These are phyloP conservation scores for Aspergillus ellipticus DNA, from an alignment of 495 filamentous ascomycete genomes.

Conservation along the genomic window DNA sequence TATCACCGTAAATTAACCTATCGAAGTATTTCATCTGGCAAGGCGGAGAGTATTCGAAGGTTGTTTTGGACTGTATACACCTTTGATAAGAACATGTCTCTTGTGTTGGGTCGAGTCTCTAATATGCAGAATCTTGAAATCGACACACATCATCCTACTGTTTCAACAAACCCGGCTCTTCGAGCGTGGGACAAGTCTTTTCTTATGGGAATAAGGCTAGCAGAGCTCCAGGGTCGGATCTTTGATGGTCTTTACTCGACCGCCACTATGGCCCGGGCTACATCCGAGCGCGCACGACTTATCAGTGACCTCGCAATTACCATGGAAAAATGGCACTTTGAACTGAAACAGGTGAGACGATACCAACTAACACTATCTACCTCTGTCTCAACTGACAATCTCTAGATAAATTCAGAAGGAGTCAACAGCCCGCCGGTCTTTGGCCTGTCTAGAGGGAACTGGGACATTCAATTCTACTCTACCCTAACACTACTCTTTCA, in stretches of 20 bases:
- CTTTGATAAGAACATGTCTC: constrained; percentile 20
- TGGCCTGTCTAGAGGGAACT: constrained; percentile 1
- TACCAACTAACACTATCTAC: not conserved
- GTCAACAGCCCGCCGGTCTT: constrained; percentile 4
- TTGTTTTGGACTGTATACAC: constrained; percentile 21
- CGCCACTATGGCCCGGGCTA: not conserved
- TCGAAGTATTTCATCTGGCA: not conserved
- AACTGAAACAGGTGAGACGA: constrained; percentile 1
- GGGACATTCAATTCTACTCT: constrained; percentile 11
- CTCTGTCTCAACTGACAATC: not conserved
- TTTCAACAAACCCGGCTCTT: constrained; percentile 13
- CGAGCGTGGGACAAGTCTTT: constrained; percentile 21
- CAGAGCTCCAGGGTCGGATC: constrained; percentile 13
- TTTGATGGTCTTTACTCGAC: constrained; percentile 15
- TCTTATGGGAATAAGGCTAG: constrained; percentile 13
- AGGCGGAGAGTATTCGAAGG: constrained; percentile 14
- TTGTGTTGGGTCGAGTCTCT: constrained; percentile 19
- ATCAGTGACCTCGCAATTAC: constrained; percentile 7
- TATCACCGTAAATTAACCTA: constrained; percentile 18
- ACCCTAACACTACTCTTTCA: constrained; percentile 3
- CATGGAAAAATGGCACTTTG: not conserved
- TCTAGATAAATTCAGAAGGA: constrained; percentile 27
- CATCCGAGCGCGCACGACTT: constrained; percentile 1
- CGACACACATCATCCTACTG: constrained; percentile 9
- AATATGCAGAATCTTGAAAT: constrained; percentile 19